phyloP scores from a whole-genome alignment of 176 grass and related monocot genomes.

The Saccharum officinarum region DNA sequence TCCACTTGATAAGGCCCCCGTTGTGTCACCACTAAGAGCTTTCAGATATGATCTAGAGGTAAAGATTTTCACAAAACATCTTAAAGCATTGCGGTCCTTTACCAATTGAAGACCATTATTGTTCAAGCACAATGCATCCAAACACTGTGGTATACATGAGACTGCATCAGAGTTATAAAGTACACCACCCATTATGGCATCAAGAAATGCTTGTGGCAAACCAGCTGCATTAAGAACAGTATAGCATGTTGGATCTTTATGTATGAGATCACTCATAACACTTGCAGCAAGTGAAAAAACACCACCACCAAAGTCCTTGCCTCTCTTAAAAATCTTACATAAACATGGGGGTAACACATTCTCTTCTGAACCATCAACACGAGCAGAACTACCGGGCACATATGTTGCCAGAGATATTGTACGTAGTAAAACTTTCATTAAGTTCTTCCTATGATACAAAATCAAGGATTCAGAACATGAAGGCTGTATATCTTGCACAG shows the following conservation, averaged over 20 bases:
- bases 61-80: slow-evolving; percentile 75
- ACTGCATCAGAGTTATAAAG: slow-evolving; percentile 69
- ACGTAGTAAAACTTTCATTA: slow-evolving; percentile 74
- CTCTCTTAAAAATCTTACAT: slow-evolving; percentile 74
- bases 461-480: slow-evolving; percentile 48
- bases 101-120: slow-evolving; percentile 75
- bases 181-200: slow-evolving; percentile 64
- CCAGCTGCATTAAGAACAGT: slow-evolving; percentile 70
- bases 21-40: slow-evolving; percentile 60
- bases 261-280: slow-evolving; percentile 89
- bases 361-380: slow-evolving; percentile 77
- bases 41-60: slow-evolving; percentile 74
- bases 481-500: slow-evolving; percentile 37
- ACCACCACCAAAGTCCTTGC: slow-evolving; percentile 77
- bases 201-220: slow-evolving; percentile 69
- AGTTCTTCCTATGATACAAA: slow-evolving; percentile 60
- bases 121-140: slow-evolving; percentile 77
- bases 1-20: slow-evolving; percentile 63
- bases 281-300: slow-evolving; percentile 81
- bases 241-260: slow-evolving; percentile 85
- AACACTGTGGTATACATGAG: slow-evolving; percentile 75
- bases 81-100: slow-evolving; percentile 65
- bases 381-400: slow-evolving; percentile 71
- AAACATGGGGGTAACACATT: slow-evolving; percentile 72
- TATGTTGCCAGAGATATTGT: slow-evolving; percentile 79